A percentile compares a stretch with the other conserved stretches of the same genome.
These are phyloP conservation scores for Tulasnella sp. DNA, from an alignment of 768 basidiomycete species.

Conservation along the genomic window DNA sequence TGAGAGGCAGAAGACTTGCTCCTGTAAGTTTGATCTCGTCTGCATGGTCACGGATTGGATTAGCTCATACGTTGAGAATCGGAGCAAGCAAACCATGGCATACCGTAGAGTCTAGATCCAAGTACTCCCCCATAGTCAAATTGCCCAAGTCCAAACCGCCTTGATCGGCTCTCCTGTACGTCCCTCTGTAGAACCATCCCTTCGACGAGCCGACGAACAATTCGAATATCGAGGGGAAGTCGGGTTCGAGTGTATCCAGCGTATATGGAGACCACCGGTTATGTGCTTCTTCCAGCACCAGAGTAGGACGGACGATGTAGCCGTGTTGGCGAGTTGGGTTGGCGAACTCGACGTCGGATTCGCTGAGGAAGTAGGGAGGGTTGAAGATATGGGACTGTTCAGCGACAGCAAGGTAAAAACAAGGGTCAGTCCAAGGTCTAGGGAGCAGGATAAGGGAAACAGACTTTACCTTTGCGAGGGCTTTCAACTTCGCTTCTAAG, in stretches of 20 bases:
- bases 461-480: neutral
- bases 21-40: conserved; percentile 5
- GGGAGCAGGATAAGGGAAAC: neutral
- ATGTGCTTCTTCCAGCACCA: neutral
- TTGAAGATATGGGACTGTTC: conserved; percentile 25
- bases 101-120: conserved; percentile 5
- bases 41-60: neutral
- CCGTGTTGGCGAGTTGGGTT: conserved; percentile 29
- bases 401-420: neutral
- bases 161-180: conserved; percentile 19
- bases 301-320: conserved; percentile 20
- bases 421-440: neutral
- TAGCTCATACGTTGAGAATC: neutral
- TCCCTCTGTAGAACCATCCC: conserved; percentile 24
- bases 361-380: conserved; percentile 6
- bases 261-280: conserved; percentile 22
- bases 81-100: neutral
- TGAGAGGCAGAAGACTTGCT: conserved; percentile 7
- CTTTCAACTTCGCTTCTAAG: neutral
- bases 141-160: conserved; percentile 6
- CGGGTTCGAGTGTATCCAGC: conserved; percentile 21
- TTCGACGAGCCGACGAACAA: conserved; percentile 18
- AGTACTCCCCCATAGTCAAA: conserved; percentile 14
- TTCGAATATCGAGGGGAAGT: conserved; percentile 28
- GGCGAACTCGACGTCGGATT: conserved; percentile 24